Evolutionary conservation across 2,329 filamentous ascomycete genomes (phyloP).

Genomic region (Microdochium nivale): DNA sequence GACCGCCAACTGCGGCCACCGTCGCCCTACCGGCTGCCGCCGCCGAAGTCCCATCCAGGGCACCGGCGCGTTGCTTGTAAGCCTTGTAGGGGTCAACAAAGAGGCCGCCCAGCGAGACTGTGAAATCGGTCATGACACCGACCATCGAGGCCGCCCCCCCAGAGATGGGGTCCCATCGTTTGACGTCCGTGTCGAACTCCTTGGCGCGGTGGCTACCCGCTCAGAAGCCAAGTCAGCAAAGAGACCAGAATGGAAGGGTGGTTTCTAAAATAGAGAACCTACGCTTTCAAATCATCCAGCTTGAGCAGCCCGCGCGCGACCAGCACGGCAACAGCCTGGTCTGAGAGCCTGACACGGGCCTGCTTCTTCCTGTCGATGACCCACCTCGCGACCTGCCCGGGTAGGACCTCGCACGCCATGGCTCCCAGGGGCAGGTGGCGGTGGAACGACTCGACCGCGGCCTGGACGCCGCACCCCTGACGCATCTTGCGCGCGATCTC

Average conservation of each 20-base stretch:
- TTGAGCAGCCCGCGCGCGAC: not conserved
- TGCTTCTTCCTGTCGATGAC: not conserved
- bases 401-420: constrained; percentile 20
- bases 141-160: constrained; percentile 3
- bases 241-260: not conserved
- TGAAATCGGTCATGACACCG: constrained; percentile 6
- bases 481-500: constrained; percentile 23
- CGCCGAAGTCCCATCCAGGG: not conserved
- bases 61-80: constrained; percentile 1
- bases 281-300: not conserved
- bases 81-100: constrained; percentile 8
- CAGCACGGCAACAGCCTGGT: not conserved
- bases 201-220: not conserved
- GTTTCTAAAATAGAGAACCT: not conserved
- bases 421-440: constrained; percentile 19
- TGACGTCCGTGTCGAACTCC: constrained; percentile 1
- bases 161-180: constrained; percentile 2
- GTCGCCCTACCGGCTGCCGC: constrained; percentile 5
- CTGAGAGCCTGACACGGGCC: not conserved
- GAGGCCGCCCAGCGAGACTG: constrained; percentile 4
- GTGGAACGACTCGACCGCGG: constrained; percentile 29
- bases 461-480: constrained; percentile 24
- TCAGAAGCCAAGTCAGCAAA: not conserved
- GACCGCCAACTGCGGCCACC: constrained; percentile 4
- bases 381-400: not conserved